These are phyloP conservation scores for Tothia fuscella DNA, from an alignment of 2,329 filamentous ascomycete species.

Conservation along the genomic window DNA sequence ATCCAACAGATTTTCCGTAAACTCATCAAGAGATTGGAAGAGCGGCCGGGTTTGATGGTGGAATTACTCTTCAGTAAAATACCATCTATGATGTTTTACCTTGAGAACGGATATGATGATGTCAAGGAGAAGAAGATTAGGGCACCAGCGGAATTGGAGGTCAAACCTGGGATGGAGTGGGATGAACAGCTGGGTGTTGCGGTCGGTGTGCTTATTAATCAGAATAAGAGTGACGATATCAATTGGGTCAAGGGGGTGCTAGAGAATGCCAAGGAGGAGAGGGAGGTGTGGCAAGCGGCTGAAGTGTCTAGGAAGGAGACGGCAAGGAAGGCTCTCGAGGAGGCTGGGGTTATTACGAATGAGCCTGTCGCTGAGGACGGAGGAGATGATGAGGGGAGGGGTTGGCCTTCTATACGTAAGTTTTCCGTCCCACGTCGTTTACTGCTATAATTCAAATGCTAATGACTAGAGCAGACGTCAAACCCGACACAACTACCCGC, in stretches of 20 bases:
- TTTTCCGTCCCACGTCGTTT: too few species aligned
- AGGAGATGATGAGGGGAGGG: slow-evolving; percentile 17
- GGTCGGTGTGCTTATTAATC: slow-evolving; percentile 67
- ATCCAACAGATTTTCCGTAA: slow-evolving; percentile 72
- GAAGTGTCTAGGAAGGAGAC: slow-evolving; percentile 46
- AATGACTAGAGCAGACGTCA: too few species aligned
- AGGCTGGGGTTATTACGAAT: not conserved
- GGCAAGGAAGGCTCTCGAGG: slow-evolving; percentile 15
- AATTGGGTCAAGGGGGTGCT: slow-evolving; percentile 70
- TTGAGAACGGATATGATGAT: slow-evolving; percentile 83
- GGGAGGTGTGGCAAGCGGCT: slow-evolving; percentile 65
- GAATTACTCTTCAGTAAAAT: slow-evolving; percentile 96
- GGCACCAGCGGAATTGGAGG: slow-evolving; percentile 70
- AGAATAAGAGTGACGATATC: slow-evolving; percentile 63
- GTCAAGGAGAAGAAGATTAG: slow-evolving; percentile 55
- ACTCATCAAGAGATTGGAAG: slow-evolving; percentile 71
- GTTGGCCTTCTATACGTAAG: slow-evolving; percentile 39
- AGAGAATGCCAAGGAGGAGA: slow-evolving; percentile 54
- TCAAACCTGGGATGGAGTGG: slow-evolving; percentile 57
- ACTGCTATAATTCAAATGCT: too few species aligned
- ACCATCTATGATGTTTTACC: slow-evolving; percentile 66
- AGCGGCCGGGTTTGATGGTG: slow-evolving; percentile 73
- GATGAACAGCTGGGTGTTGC: slow-evolving; percentile 64
- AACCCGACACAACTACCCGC: slow-evolving; percentile 42
- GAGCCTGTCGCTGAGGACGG: not conserved